Percentiles rank a stretch among this genome's conserved stretches.
These are phyloP conservation scores for Aeschynomene evenia DNA, from an alignment of 306 rosid genomes.

Conservation along the genomic window DNA sequence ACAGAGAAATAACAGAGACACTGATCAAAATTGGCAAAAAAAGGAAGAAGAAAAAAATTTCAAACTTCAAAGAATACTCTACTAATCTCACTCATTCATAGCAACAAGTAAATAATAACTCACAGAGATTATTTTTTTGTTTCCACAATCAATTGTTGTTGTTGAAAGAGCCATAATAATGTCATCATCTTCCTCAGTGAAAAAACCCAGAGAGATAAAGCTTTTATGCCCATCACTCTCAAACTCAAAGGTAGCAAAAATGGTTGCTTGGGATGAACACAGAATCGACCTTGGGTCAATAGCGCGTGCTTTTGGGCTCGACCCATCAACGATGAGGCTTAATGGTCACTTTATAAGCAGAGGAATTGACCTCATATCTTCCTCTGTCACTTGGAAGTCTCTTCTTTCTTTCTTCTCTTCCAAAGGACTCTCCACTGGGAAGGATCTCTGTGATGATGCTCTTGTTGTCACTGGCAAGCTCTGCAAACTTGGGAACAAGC, in stretches of 20 bases:
- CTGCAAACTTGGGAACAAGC: slow-evolving; percentile 48
- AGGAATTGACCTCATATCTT: slow-evolving; percentile 60
- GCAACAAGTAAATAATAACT: too few species aligned
- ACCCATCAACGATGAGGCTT: slow-evolving; percentile 66
- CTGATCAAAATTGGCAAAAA: neutral
- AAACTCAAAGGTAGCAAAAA: slow-evolving; percentile 35
- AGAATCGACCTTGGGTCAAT: slow-evolving; percentile 71
- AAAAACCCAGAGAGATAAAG: slow-evolving; percentile 40
- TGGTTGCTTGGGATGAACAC: slow-evolving; percentile 44
- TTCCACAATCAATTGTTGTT: too few species aligned
- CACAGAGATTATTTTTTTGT: neutral
- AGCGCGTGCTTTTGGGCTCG: slow-evolving; percentile 56
- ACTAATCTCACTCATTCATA: neutral
- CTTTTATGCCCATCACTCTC: slow-evolving; percentile 59
- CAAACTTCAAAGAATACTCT: neutral
- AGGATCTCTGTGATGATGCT: slow-evolving; percentile 30
- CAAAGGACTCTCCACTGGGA: slow-evolving; percentile 61
- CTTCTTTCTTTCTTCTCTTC: slow-evolving; percentile 72
- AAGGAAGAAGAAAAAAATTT: too few species aligned
- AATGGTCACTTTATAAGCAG: slow-evolving; percentile 74
- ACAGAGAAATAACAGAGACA: neutral
- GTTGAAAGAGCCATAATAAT: too few species aligned
- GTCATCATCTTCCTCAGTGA: neutral
- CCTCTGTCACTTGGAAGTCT: slow-evolving; percentile 75
- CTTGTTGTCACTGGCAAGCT: slow-evolving; percentile 64